phyloP scores from a whole-genome alignment of 164 flowering plant genomes.

The Magnolia changhungtana region DNA sequence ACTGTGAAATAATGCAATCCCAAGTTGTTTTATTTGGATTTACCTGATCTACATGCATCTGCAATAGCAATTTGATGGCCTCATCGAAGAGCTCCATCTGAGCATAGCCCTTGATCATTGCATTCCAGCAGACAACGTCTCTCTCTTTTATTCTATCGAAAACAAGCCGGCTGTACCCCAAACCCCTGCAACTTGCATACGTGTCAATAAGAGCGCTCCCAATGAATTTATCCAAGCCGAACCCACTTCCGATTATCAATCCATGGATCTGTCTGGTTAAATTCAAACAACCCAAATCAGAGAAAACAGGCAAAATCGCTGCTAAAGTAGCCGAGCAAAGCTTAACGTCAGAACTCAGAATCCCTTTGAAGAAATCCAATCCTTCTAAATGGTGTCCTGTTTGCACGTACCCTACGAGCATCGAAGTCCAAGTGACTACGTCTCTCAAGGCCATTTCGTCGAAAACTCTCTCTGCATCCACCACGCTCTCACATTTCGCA shows the following conservation, averaged over 20 bases:
- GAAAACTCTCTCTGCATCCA: conserved; percentile 22
- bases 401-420: conserved; percentile 25
- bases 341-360: conserved; percentile 18
- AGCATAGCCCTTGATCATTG: conserved; percentile 28
- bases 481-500: conserved; percentile 23
- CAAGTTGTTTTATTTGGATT: conserved; percentile 23
- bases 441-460: conserved; percentile 21
- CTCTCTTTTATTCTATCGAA: conserved; percentile 24
- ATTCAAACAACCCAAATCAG: conserved; percentile 20
- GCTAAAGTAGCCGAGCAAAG: conserved; percentile 26
- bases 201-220: conserved; percentile 27
- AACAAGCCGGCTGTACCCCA: conserved; percentile 21
- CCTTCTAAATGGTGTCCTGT: conserved; percentile 14
- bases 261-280: conserved; percentile 30
- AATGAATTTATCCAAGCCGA: conserved; percentile 20
- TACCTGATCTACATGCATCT: conserved; percentile 17
- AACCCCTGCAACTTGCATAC: conserved; percentile 26
- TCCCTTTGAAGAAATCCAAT: conserved; percentile 22
- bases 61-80: conserved; percentile 17
- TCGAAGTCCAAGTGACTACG: conserved; percentile 26
- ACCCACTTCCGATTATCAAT: conserved; percentile 17
- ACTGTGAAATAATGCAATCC: conserved; percentile 17
- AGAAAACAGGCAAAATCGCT: conserved; percentile 27
- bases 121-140: conserved; percentile 30
- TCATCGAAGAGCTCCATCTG: conserved; percentile 17